Conservation (phyloP, 176 grass and related monocot species). For the Rhynchospora pubera region DNA sequence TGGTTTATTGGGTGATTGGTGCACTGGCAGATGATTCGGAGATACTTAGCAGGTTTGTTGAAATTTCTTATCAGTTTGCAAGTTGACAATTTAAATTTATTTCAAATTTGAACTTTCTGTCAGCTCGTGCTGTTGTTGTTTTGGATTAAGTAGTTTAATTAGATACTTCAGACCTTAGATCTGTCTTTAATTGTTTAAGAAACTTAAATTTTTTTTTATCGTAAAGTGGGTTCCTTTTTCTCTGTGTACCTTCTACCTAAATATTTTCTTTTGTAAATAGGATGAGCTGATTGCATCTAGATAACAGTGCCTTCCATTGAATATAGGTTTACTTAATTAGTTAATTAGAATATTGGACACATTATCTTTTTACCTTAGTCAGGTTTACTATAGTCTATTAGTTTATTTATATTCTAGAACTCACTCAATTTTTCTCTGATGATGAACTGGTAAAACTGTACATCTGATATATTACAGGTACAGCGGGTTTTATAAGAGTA, state of each 20-base stretch:
- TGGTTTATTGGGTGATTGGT: constrained; percentile 97
- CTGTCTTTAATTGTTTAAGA: neutral
- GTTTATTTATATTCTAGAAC: neutral
- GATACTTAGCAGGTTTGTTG: constrained; percentile 64
- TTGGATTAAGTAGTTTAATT: neutral
- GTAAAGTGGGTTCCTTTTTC: neutral
- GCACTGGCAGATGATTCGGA: constrained; percentile 48
- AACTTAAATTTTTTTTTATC: neutral
- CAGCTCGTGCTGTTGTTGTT: neutral
- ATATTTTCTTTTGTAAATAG: neutral
- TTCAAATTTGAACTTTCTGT: neutral
- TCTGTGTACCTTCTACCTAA: neutral
- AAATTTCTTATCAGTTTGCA: neutral
- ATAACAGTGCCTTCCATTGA: neutral
- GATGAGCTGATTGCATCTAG: neutral
- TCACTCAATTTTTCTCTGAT: neutral
- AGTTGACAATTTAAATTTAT: neutral
- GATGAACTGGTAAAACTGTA: neutral
- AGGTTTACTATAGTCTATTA: neutral
- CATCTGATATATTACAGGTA: constrained; percentile 36
- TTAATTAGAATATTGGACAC: neutral
- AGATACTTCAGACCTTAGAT: neutral
- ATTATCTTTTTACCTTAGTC: neutral
- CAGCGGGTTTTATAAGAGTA: constrained; percentile 85
- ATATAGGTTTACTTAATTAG: neutral